Conservation (phyloP, 257 asterid species). For the Cinchona pubescens region DNA sequence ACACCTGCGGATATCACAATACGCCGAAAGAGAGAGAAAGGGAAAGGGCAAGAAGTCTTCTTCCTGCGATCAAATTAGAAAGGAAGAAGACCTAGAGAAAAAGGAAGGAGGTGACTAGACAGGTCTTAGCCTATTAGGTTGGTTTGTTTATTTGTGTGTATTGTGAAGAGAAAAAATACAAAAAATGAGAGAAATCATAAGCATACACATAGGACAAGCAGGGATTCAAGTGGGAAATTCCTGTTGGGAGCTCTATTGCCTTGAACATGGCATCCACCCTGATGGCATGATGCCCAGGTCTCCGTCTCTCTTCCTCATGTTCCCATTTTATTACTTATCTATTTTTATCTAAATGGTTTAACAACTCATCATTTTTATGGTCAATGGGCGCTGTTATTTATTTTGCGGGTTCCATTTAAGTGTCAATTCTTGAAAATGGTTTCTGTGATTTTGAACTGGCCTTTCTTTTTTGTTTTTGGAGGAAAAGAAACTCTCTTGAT, state of each 20-base stretch:
- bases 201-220: conserved; percentile 88
- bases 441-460: not conserved
- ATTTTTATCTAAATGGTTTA: not conserved
- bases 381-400: not conserved
- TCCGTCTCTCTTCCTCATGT: not conserved
- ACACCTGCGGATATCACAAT: not conserved
- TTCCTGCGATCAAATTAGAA: conserved; percentile 7
- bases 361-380: not conserved
- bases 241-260: conserved; percentile 85
- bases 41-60: not conserved
- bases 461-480: not conserved
- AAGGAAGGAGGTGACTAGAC: not conserved
- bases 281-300: conserved; percentile 95
- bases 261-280: conserved; percentile 81
- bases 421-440: not conserved
- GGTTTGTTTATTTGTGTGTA: conserved; percentile 7
- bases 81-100: not conserved
- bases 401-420: not conserved
- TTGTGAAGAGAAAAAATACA: not conserved
- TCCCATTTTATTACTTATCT: not conserved
- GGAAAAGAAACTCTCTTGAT: not conserved
- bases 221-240: conserved; percentile 94
- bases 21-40: not conserved
- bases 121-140: too few relatives aligned
- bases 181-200: conserved; percentile 77